Percentiles rank a stretch among this genome's conserved stretches.
phyloP scores from a whole-genome alignment of 2,329 filamentous ascomycete species.

The Diaporthe sp. region DNA sequence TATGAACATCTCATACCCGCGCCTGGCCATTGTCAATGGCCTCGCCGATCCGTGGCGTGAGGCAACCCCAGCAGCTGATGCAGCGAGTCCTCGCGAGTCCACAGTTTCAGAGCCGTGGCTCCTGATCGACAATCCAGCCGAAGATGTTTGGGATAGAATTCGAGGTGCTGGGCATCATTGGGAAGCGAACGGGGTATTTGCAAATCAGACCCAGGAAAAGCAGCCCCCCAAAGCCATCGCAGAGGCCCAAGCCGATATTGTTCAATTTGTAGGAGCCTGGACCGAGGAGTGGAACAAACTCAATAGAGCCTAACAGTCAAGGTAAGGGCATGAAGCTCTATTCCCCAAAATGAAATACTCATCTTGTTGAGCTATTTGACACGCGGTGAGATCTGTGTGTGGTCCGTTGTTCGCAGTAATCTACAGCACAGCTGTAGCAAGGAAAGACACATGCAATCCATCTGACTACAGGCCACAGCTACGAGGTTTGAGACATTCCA shows the following conservation, averaged over 20 bases:
- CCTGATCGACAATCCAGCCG: slow-evolving; percentile 61
- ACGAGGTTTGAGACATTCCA: not conserved
- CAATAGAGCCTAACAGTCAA: too few species aligned
- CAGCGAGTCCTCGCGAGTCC: slow-evolving; percentile 64
- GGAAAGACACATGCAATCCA: not conserved
- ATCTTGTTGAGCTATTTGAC: not conserved
- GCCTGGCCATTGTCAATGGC: slow-evolving; percentile 82
- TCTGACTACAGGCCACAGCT: not conserved
- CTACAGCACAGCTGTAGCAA: not conserved
- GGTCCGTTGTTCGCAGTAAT: too few species aligned
- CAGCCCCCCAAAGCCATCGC: not conserved
- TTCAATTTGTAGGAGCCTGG: not conserved
- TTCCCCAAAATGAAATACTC: not conserved
- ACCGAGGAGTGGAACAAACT: not conserved
- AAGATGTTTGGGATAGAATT: not conserved
- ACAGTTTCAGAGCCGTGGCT: slow-evolving; percentile 76
- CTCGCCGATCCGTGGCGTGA: slow-evolving; percentile 83
- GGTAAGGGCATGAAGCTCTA: fast-evolving
- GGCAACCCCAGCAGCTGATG: slow-evolving; percentile 75
- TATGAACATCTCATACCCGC: slow-evolving; percentile 76
- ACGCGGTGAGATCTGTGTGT: fast-evolving
- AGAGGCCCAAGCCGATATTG: not conserved
- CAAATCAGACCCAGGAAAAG: not conserved
- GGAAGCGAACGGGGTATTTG: slow-evolving; percentile 75
- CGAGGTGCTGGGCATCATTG: slow-evolving; percentile 79